Evolutionary conservation across 306 rosid species (phyloP), one percentile per base, ranked within the genome.

Genomic region (Rosa persica): DNA sequence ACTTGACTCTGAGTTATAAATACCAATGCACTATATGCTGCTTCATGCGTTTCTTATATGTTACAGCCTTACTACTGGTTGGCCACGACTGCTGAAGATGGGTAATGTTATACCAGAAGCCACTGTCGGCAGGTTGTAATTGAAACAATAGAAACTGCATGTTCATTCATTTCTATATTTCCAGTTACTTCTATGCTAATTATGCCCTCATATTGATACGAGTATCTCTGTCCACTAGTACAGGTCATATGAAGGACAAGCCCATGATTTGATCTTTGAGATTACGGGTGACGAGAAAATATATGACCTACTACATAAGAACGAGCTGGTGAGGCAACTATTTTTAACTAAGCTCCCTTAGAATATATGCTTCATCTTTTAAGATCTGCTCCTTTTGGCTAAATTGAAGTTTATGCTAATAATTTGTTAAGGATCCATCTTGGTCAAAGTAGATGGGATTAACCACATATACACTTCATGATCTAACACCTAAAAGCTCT

Each of bases 21-120:
- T 7, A 38, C 15, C 13, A 67, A 67, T 67, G 23, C 70, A 16
- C 70, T 15, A 17, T 62, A 27, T 62, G 39, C 67, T 25, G 42
- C 68, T 36, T 38, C 27, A 67, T 39, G 20, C 9, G 71, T 48
- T 67, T 67, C 48, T 39, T n/a, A 39, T 25, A 47, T 25, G 58
- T 47, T 73, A 12, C 43, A 87, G 88, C 51, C 77, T 82, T 66
- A 79, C 78, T 12, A 19, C 23, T 4, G 25, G 8, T 2, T 84
- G 85, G 80, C 12, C 71, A 0, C 22, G 3, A 16, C 13, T n/a
- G 47, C 16, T 84, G 48, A 46, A 48, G 22, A 70, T 73, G 36
- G n/a, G 19, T 2, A 20, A 25, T 12, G 55, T 38, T 6, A 6
- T 81, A 11, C 78, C 82, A 5, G 44, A 66, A 13, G 3, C 12